Evolutionary conservation across 116 monocot genomes (phyloP).

Genomic region (Trichopus zeylanicus): DNA sequence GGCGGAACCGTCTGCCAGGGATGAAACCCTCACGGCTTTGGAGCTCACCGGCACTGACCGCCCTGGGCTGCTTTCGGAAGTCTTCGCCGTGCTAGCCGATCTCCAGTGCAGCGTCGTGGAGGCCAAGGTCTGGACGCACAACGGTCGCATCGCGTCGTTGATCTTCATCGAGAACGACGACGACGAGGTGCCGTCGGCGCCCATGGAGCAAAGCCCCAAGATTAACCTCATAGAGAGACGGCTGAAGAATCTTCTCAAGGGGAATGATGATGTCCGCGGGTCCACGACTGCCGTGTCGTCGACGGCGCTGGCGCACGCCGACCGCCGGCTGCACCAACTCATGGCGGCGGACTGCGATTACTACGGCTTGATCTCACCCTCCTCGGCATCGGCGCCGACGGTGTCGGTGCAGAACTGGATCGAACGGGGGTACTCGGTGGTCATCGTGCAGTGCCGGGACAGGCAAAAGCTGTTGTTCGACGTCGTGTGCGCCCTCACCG

Average conservation of each 20-base stretch:
- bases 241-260: constrained; percentile 18
- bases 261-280: constrained; percentile 13
- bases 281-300: constrained; percentile 11
- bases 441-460: constrained; percentile 14
- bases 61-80: constrained; percentile 71
- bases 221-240: constrained; percentile 11
- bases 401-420: constrained; percentile 19
- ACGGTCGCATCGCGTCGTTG: constrained; percentile 46
- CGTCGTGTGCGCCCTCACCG: constrained; percentile 24
- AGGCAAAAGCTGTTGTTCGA: constrained; percentile 37
- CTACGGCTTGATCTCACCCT: background rate
- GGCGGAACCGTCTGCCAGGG: background rate
- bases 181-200: background rate
- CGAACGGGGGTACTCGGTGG: constrained; percentile 25
- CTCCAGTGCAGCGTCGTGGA: constrained; percentile 52
- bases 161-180: constrained; percentile 26
- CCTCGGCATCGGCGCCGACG: background rate
- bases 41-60: constrained; percentile 67
- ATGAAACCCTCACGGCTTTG: constrained; percentile 24
- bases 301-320: constrained; percentile 6
- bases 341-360: constrained; percentile 16
- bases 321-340: constrained; percentile 29
- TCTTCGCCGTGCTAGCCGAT: constrained; percentile 57
- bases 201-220: constrained; percentile 12
- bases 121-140: constrained; percentile 76